Percentiles rank a stretch among this genome's conserved stretches.
These are phyloP conservation scores for Flagelloscypha sp. DNA, from an alignment of 768 basidiomycete genomes.

Conservation along the genomic window DNA sequence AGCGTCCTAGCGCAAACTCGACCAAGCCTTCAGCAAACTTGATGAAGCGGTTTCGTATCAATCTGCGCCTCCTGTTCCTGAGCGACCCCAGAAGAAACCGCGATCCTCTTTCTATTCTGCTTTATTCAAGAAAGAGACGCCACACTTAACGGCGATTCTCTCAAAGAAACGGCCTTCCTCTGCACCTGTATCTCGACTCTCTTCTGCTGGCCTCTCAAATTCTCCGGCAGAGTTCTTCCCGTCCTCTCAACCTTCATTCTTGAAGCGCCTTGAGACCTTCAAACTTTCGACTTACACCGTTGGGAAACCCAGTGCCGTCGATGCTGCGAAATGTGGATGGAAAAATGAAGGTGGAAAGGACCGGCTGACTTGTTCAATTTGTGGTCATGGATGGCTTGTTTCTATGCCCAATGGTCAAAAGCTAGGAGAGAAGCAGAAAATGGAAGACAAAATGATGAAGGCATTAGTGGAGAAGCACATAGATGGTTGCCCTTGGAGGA, in stretches of 20 bases:
- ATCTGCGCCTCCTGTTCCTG: slow-evolving; percentile 18
- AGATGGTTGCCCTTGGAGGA: slow-evolving; percentile 78
- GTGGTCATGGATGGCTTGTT: slow-evolving; percentile 67
- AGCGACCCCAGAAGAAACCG: slow-evolving; percentile 46
- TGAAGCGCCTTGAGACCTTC: slow-evolving; percentile 67
- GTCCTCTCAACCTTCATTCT: slow-evolving; percentile 65
- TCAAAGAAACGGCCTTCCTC: slow-evolving; percentile 37
- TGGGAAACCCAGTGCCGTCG: slow-evolving; percentile 65
- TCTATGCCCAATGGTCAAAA: too few relatives aligned
- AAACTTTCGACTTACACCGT: slow-evolving; percentile 75
- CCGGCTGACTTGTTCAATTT: slow-evolving; percentile 64
- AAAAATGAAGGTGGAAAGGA: slow-evolving; percentile 79
- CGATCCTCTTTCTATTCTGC: slow-evolving; percentile 56
- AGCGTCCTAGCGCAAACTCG: slow-evolving; percentile 83
- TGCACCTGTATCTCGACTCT: slow-evolving; percentile 22
- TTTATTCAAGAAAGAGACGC: slow-evolving; percentile 51
- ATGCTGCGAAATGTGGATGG: slow-evolving; percentile 80
- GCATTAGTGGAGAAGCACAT: slow-evolving; percentile 68
- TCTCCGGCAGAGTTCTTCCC: slow-evolving; percentile 76
- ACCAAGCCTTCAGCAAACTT: slow-evolving; percentile 67
- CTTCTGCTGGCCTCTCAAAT: too few relatives aligned
- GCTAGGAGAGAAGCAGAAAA: too few relatives aligned
- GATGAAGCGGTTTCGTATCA: slow-evolving; percentile 51
- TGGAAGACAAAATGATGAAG: too few relatives aligned
- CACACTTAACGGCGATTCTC: slow-evolving; percentile 65